Evolutionary conservation across 441 rosid genomes (phyloP).

Genomic region (Brassica hybrid): DNA sequence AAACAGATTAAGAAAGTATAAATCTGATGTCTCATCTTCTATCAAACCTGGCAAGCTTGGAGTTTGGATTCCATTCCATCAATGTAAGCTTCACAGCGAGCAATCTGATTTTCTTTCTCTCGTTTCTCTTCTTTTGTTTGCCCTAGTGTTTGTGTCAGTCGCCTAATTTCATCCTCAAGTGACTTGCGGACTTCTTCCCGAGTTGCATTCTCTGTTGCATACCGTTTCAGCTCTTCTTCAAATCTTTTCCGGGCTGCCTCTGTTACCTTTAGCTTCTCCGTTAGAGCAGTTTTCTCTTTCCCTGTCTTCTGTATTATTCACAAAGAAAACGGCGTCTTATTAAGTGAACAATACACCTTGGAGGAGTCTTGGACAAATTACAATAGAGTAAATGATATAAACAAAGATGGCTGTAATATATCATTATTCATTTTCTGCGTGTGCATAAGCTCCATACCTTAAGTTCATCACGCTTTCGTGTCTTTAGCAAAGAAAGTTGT

Average conservation of each 20-base stretch:
- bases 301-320: slow-evolving; percentile 73
- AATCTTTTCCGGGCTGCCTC: slow-evolving; percentile 90
- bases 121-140: slow-evolving; percentile 94
- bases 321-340: slow-evolving; percentile 18
- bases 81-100: slow-evolving; percentile 92
- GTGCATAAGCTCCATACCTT: slow-evolving; percentile 59
- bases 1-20: neutral
- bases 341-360: slow-evolving; percentile 25
- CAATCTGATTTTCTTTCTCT: slow-evolving; percentile 93
- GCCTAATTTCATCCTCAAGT: slow-evolving; percentile 85
- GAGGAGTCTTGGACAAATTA: neutral
- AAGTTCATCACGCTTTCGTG: slow-evolving; percentile 92
- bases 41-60: slow-evolving; percentile 88
- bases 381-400: neutral
- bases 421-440: slow-evolving; percentile 1
- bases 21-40: neutral
- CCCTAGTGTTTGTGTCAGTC: slow-evolving; percentile 81
- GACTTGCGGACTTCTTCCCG: slow-evolving; percentile 91
- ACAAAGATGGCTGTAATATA: slow-evolving; percentile 4
- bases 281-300: slow-evolving; percentile 91
- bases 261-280: slow-evolving; percentile 84
- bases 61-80: slow-evolving; percentile 95
- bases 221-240: slow-evolving; percentile 89
- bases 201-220: slow-evolving; percentile 79
- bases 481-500: slow-evolving; percentile 82